Base-by-base conservation (phyloP, 805 yeast species). In the Monosporozyma solicola region DNA sequence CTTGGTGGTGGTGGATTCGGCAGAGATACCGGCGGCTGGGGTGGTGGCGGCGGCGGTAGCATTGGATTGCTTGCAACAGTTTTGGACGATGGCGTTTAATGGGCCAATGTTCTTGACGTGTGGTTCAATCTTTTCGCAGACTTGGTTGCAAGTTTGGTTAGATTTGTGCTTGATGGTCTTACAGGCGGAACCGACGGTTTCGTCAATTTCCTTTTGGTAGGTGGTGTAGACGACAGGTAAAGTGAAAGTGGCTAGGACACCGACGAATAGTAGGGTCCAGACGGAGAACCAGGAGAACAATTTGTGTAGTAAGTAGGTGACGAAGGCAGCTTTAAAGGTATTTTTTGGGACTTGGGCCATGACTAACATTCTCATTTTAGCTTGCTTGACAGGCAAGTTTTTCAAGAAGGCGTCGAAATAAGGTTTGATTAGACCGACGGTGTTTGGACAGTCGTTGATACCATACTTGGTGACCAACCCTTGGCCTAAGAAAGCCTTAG, bases 401-500 rank as follows among this genome's bases (percentile, higher is more conserved):
- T 59, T 59, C 55, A 69, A 59, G 32, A 60, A 47, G 22, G 53
- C 57, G 45, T 68, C 72, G 27, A 69, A 48, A 47, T 57, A 55
- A 31, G 72, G 72, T 52, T 62, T 69, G 46, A 66, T 53, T 33
- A 61, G 48, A 37, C 66, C 71, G 25, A 63, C 70, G 24, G 61
- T 57, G 51, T 68, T 63, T 50, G 70, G 70, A 55, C 72, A 68
- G 15, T 64, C 63, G 51, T 61, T 61, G 16, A 94, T 88, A 68
- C 79, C 83, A 76, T 85, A 82, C 62, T 83, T 80, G 56, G 90
- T 79, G 55, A 92, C 84, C 57, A 91, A 76, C 20, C 97, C 97
- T 50, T 71, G 71, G 52, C 96, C 96, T 49, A 87, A 77, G 59
- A 85, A 71, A 45, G 81, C 61, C 65, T 85, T 85, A 56, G 95